These are phyloP conservation scores for Starmerella sirachaensis DNA, from an alignment of 805 yeast genomes.

Conservation along the genomic window DNA sequence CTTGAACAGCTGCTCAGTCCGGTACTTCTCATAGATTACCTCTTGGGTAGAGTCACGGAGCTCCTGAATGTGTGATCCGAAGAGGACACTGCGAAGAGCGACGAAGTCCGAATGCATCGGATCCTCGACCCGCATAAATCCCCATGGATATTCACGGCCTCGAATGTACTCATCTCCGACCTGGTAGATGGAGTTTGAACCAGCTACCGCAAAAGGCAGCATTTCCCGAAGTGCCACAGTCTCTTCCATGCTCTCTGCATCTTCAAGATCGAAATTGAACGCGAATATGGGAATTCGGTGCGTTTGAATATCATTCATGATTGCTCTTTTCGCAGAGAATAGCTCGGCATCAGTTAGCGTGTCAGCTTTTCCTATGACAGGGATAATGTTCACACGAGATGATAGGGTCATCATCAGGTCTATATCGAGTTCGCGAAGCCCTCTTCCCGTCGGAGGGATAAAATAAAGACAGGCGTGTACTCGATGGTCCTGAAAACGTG, in stretches of 20 bases:
- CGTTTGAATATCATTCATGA: conserved; percentile 45
- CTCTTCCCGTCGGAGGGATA: conserved; percentile 43
- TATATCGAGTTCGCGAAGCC: conserved; percentile 56
- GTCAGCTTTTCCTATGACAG: conserved; percentile 73
- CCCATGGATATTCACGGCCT: conserved; percentile 58
- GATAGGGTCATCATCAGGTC: conserved; percentile 58
- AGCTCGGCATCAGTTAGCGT: conserved; percentile 56
- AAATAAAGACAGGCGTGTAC: conserved; percentile 76
- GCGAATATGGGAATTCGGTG: conserved; percentile 56
- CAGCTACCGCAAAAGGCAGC: conserved; percentile 53
- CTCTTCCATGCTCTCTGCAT: conserved; percentile 31
- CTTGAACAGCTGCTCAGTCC: conserved; percentile 52
- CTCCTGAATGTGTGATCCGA: conserved; percentile 55
- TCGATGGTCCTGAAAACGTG: conserved; percentile 60
- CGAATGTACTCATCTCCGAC: conserved; percentile 32
- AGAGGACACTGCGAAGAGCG: conserved; percentile 51
- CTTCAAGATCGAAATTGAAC: conserved; percentile 57
- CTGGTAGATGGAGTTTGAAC: conserved; percentile 34
- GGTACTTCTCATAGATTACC: conserved; percentile 35
- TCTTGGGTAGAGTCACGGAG: conserved; percentile 66
- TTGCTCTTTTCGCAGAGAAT: conserved; percentile 38
- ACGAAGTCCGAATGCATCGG: conserved; percentile 30
- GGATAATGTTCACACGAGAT: conserved; percentile 66
- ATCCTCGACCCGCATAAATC: conserved; percentile 39
- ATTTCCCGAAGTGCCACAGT: conserved; percentile 33